Base-by-base conservation (phyloP, 2,329 filamentous ascomycete genomes). In the Nectriaceae sp. region DNA sequence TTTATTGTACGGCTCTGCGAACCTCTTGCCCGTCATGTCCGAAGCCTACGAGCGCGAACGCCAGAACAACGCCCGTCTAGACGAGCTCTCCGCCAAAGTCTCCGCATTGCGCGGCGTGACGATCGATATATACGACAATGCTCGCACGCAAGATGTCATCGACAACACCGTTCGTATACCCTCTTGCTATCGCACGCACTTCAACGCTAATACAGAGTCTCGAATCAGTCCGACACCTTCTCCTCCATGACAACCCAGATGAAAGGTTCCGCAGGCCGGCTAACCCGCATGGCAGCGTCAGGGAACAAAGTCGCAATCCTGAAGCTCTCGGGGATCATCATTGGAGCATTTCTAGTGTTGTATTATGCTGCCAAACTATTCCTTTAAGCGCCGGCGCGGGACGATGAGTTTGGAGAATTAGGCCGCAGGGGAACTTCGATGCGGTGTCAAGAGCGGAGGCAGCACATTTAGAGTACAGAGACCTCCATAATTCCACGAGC, bases 91-190 rank as follows among this genome's bases (percentile, higher is more conserved):
- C 15, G 82, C 84, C 57, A 99, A 99, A 75, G 92, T 97, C 46
- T 89, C 89, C 16, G 90, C 91, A 44, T 82, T 99, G 55, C 90
- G 93, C 65, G 89, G 89, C 70, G 90, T 99, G 42, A 99, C 94
- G 36, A 84, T 97, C 57, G 91, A 99, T 75, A 99, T 99, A 65
- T 97, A 97, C 79, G 92, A 97, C 74, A 91, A 94, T 68, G 94
- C 94, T 42, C 84, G 90, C 49, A 84, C 89, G 61, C 93, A 97
- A 63, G 84, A 88, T 57, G 83, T 96, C 55, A 89, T 99, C 59
- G 90, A 99, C 71, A 85, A 84, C 64, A 93, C 89, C 33, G 90
- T 95, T 79, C 49, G 83, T 57, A 31, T 24, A 31, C 33, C 15
- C 38, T 21, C 26, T 21, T 47, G n/a, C 22, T 37, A 18, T n/a